A percentile compares a stretch with the other conserved stretches of the same genome.
Conservation (phyloP, 352 stramenopile genomes). For the Hyaloperonospora brassicae region DNA sequence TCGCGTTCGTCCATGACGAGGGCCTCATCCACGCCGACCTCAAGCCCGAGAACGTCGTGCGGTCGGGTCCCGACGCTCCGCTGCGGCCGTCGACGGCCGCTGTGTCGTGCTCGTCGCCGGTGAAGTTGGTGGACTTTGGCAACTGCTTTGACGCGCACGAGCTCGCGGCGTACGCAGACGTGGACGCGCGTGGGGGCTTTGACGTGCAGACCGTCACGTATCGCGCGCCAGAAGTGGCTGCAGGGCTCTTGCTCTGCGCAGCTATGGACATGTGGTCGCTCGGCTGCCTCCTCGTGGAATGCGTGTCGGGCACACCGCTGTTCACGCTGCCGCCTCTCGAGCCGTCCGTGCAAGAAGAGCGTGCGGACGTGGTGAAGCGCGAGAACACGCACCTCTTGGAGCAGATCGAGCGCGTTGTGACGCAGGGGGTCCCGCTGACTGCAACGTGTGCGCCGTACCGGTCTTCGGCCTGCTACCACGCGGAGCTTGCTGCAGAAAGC, state of each 20-base stretch:
- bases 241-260: conserved; percentile 42
- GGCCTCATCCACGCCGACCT: conserved; percentile 65
- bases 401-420: conserved; percentile 40
- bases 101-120: conserved; percentile 12
- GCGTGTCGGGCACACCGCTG: conserved; percentile 41
- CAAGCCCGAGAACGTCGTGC: conserved; percentile 70
- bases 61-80: conserved; percentile 12
- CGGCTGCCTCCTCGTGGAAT: conserved; percentile 64
- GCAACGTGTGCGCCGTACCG: conserved; percentile 20
- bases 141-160: conserved; percentile 51
- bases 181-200: conserved; percentile 31
- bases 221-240: conserved; percentile 60
- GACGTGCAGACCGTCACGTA: conserved; percentile 73
- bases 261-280: conserved; percentile 79
- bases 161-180: conserved; percentile 30
- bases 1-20: conserved; percentile 54
- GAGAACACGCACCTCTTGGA: conserved; percentile 36
- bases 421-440: conserved; percentile 21
- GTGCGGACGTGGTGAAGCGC: conserved; percentile 3
- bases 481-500: conserved; percentile 2
- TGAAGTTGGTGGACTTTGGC: conserved; percentile 75
- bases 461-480: conserved; percentile 21
- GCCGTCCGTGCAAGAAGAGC: conserved; percentile 9
- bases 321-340: conserved; percentile 32
- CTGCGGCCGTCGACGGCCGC: conserved; percentile 6